A percentile compares a stretch with the other conserved stretches of the same genome.
phyloP scores from a whole-genome alignment of 768 basidiomycete species.

The Punctularia strigosozonata region DNA sequence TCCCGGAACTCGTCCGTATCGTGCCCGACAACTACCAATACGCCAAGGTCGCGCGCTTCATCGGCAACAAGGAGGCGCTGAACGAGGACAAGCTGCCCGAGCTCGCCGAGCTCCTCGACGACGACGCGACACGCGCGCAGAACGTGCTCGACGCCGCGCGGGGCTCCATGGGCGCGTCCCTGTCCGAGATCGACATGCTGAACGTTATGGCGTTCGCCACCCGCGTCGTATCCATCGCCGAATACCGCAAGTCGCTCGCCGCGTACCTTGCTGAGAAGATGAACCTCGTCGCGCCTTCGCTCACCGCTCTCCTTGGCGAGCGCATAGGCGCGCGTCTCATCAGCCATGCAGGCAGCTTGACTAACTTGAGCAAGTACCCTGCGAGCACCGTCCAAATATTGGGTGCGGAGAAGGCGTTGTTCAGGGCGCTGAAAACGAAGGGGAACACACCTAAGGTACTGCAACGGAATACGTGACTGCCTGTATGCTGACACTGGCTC shows the following conservation, averaged over 20 bases:
- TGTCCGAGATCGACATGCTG: conserved; percentile 88
- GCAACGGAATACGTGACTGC: no score
- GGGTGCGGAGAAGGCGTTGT: conserved; percentile 95
- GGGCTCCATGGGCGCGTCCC: conserved; percentile 87
- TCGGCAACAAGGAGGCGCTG: conserved; percentile 81
- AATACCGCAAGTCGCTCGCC: conserved; percentile 86
- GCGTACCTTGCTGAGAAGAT: conserved; percentile 91
- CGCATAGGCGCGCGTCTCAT: conserved; percentile 87
- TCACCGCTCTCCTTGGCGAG: conserved; percentile 86
- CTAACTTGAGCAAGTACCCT: conserved; percentile 96
- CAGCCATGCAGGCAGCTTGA: conserved; percentile 92
- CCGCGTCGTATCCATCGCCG: conserved; percentile 83
- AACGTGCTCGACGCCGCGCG: conserved; percentile 92
- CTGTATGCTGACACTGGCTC: neutral
- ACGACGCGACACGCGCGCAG: conserved; percentile 76
- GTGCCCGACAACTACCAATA: conserved; percentile 94
- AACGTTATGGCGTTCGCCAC: conserved; percentile 89
- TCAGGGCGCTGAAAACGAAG: conserved; percentile 95
- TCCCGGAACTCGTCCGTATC: conserved; percentile 89
- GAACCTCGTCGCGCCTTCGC: conserved; percentile 91
- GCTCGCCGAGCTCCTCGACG: conserved; percentile 68
- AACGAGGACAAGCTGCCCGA: conserved; percentile 71
- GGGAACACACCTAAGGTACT: conserved; percentile 93
- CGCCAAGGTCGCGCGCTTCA: conserved; percentile 73
- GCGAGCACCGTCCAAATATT: conserved; percentile 97